phyloP scores from a whole-genome alignment of 2,329 filamentous ascomycete genomes.

The Sporothrix protearum region DNA sequence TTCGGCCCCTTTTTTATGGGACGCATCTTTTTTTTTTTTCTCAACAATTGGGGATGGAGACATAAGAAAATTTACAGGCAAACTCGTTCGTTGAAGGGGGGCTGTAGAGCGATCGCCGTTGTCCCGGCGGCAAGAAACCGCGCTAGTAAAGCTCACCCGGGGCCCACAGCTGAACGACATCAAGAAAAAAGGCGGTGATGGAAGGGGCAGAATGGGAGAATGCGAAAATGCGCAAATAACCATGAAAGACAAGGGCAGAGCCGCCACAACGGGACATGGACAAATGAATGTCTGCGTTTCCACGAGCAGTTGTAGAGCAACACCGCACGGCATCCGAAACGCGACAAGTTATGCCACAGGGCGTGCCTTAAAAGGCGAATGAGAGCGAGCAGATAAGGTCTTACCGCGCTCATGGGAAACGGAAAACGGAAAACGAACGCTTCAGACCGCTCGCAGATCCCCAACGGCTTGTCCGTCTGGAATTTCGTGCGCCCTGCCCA shows the following conservation, averaged over 20 bases:
- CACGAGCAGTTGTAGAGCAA: background rate
- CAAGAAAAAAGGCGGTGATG: slow-evolving; percentile 10
- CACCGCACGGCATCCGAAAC: background rate
- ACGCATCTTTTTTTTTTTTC: slow-evolving; percentile 10
- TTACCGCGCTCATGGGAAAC: background rate
- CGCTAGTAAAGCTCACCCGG: slow-evolving; percentile 5
- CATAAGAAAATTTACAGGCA: slow-evolving; percentile 10
- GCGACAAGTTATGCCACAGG: background rate
- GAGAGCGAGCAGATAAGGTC: background rate
- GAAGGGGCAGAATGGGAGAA: background rate
- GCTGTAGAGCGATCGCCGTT: slow-evolving; percentile 17
- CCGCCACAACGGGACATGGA: background rate
- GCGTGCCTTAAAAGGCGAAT: background rate
- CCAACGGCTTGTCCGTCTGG: slow-evolving; percentile 24
- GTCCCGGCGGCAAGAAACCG: slow-evolving; percentile 17
- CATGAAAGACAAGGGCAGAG: background rate
- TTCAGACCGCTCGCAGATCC: slow-evolving; percentile 20
- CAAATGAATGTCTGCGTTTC: background rate
- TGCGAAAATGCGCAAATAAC: too few relatives aligned
- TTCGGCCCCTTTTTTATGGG: slow-evolving; percentile 3
- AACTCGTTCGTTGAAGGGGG: background rate
- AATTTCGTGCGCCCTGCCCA: background rate
- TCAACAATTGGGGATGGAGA: slow-evolving; percentile 25
- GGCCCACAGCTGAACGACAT: background rate
- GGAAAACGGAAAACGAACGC: slow-evolving; percentile 2